Percentiles rank a stretch among this genome's conserved stretches.
Conservation (phyloP, 192 early-diverging fungal species). For the Rhizoclosmatium globosum region DNA sequence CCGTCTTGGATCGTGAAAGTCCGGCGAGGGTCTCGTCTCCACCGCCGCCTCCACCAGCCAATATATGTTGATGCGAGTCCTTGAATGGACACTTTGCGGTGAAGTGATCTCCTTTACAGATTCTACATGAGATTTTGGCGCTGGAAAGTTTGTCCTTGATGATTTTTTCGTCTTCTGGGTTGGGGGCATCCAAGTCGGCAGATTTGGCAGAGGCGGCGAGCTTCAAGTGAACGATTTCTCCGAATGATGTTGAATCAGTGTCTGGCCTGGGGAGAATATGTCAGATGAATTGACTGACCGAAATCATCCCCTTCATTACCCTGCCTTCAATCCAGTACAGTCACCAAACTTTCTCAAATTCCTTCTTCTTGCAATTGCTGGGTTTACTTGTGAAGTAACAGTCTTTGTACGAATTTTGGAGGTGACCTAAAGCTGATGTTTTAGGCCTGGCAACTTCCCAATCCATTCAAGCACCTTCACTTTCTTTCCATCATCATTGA, state of each 20-base stretch:
- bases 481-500: slow-evolving; percentile 92
- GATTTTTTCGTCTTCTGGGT: slow-evolving; percentile 70
- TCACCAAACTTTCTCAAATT: slow-evolving; percentile 95
- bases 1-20: slow-evolving; percentile 12
- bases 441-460: neutral
- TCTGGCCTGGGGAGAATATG: slow-evolving; percentile 64
- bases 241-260: slow-evolving; percentile 85
- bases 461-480: slow-evolving; percentile 64
- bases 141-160: slow-evolving; percentile 67
- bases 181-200: slow-evolving; percentile 49
- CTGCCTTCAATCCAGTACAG: slow-evolving; percentile 76
- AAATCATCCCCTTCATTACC: slow-evolving; percentile 35
- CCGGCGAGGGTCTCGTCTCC: slow-evolving; percentile 4
- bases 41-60: neutral
- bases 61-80: slow-evolving; percentile 87
- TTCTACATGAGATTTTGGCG: slow-evolving; percentile 92
- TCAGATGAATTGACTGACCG: neutral
- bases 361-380: slow-evolving; percentile 89
- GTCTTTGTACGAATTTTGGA: slow-evolving; percentile 79
- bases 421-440: slow-evolving; percentile 56
- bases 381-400: slow-evolving; percentile 80
- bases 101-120: slow-evolving; percentile 96
- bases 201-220: slow-evolving; percentile 74
- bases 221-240: slow-evolving; percentile 86
- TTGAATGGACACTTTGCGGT: slow-evolving; percentile 99